Conservation (phyloP, 257 asterid species). For the Capsicum rhomboideum region DNA sequence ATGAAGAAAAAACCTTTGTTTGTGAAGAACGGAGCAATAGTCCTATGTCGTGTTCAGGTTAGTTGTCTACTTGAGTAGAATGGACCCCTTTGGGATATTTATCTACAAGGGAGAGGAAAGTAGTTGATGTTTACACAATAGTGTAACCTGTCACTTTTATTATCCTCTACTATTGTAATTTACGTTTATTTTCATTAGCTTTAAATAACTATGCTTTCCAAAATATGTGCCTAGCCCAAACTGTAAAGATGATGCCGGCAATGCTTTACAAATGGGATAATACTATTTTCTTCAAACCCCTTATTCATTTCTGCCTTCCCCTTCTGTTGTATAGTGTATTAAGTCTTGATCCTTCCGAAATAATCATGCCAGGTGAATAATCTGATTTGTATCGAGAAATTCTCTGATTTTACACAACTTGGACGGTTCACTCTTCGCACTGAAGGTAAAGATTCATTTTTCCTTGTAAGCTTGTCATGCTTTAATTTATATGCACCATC, state of each 20-base stretch:
- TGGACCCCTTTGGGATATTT: neutral
- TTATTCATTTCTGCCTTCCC: neutral
- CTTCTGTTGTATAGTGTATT: neutral
- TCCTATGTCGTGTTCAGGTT: constrained; percentile 80
- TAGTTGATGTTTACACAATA: neutral
- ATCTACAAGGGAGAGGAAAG: neutral
- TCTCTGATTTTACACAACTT: constrained; percentile 65
- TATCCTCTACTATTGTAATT: neutral
- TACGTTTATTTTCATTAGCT: neutral
- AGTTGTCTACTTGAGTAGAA: neutral
- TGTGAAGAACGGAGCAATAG: constrained; percentile 77
- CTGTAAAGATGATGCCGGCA: neutral
- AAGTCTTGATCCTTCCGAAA: neutral
- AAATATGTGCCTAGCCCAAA: neutral
- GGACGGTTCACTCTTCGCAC: constrained; percentile 95
- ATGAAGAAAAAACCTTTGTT: constrained; percentile 84
- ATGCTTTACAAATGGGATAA: neutral
- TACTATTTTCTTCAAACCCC: neutral
- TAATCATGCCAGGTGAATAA: constrained; percentile 57
- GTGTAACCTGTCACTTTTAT: neutral
- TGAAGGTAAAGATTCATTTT: constrained; percentile 48
- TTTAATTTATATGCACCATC: neutral
- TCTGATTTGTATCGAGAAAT: constrained; percentile 72
- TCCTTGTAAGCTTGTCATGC: neutral
- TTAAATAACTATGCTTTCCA: neutral